Conservation (phyloP, 2,329 filamentous ascomycete genomes). For the Nigrospora sphaerica region DNA sequence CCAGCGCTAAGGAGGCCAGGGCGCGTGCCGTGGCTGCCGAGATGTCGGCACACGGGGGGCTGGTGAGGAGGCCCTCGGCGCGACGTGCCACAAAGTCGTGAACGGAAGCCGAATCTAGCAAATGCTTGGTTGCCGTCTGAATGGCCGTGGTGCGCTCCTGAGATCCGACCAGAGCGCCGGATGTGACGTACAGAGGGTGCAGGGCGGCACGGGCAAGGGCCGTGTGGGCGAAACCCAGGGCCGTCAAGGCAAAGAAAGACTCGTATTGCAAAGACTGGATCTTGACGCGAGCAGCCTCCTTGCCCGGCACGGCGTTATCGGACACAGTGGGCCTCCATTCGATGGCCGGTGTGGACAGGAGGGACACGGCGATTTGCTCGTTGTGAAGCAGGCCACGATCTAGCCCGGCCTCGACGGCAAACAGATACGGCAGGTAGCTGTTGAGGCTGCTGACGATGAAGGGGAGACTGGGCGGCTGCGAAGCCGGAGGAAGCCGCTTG, state of each 20-base stretch:
- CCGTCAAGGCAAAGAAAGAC: slow-evolving; percentile 69
- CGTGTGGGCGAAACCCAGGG: slow-evolving; percentile 68
- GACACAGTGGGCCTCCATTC: slow-evolving; percentile 82
- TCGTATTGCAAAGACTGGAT: slow-evolving; percentile 76
- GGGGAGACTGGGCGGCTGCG: slow-evolving; percentile 64
- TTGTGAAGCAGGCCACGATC: slow-evolving; percentile 41
- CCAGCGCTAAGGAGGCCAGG: slow-evolving; percentile 62
- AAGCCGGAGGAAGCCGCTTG: slow-evolving; percentile 71
- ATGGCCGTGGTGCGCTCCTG: slow-evolving; percentile 66
- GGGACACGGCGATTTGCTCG: slow-evolving; percentile 61
- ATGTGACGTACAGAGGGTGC: slow-evolving; percentile 63
- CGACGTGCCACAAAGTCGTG: slow-evolving; percentile 64
- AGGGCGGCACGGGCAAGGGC: slow-evolving; percentile 66
- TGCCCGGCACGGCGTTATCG: slow-evolving; percentile 54
- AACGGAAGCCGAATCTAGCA: slow-evolving; percentile 72
- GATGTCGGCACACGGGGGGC: slow-evolving; percentile 45
- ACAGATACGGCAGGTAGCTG: slow-evolving; percentile 76
- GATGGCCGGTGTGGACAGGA: slow-evolving; percentile 54
- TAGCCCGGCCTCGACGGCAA: slow-evolving; percentile 70
- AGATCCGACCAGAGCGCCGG: slow-evolving; percentile 49
- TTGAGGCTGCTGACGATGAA: slow-evolving; percentile 63
- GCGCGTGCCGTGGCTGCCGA: slow-evolving; percentile 44
- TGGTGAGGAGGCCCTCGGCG: slow-evolving; percentile 33
- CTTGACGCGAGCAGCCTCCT: slow-evolving; percentile 59
- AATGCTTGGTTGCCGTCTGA: slow-evolving; percentile 64